phyloP scores from a whole-genome alignment of 1,139 yeast species.

The Williopsis jadinii region DNA sequence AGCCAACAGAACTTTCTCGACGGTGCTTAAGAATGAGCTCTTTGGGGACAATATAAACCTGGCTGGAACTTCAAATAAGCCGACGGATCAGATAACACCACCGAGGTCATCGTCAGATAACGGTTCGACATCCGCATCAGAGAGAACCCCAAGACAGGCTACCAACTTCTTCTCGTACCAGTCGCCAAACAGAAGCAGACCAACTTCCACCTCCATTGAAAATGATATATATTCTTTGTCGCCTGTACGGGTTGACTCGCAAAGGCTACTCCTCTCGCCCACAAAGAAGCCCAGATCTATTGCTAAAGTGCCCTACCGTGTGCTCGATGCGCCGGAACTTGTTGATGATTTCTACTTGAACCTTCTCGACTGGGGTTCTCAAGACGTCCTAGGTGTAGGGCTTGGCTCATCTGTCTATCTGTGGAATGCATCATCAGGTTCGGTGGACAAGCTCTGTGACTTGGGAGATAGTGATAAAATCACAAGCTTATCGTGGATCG shows the following conservation, averaged over 20 bases:
- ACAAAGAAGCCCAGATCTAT: conserved; percentile 73
- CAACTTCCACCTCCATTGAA: conserved; percentile 48
- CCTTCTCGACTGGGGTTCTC: conserved; percentile 93
- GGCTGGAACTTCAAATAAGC: conserved; percentile 1
- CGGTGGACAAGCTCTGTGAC: conserved; percentile 76
- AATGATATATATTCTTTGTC: conserved; percentile 74
- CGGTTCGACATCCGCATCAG: conserved; percentile 10
- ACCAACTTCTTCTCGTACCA: conserved; percentile 65
- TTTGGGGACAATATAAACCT: conserved; percentile 65
- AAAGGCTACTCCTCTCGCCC: conserved; percentile 71
- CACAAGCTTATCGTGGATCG: conserved; percentile 90
- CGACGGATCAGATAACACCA: conserved; percentile 7
- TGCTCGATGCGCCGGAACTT: conserved; percentile 92
- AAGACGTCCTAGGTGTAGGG: conserved; percentile 85
- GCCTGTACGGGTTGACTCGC: conserved; percentile 88
- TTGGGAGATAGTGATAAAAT: conserved; percentile 56
- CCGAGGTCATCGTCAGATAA: conserved; percentile 8
- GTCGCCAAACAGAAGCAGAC: conserved; percentile 58
- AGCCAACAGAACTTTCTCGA: conserved; percentile 81
- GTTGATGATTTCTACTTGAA: conserved; percentile 92
- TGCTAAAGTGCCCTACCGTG: conserved; percentile 84
- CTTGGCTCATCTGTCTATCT: conserved; percentile 81
- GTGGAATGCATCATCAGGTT: conserved; percentile 86
- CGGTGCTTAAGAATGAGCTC: conserved; percentile 80
- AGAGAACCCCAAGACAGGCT: conserved; percentile 45